Evolutionary conservation across 129 eudicot genomes (phyloP), one percentile per base, ranked within the genome.

Genomic region (Escallonia rubra): DNA sequence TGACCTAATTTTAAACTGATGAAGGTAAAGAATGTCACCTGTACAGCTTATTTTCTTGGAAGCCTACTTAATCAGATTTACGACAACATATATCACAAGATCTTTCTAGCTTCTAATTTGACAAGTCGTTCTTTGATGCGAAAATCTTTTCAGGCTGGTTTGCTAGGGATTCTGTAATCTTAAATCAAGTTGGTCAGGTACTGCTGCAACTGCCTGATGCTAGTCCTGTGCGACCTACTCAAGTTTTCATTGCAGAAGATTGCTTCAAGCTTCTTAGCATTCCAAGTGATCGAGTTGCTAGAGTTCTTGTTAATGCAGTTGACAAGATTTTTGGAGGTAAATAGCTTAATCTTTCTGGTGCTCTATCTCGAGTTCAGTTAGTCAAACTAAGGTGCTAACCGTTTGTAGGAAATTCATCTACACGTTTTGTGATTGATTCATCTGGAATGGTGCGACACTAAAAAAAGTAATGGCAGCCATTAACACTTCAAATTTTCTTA

Each of bases 251-350:
- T 64, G 89, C 98, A 62, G 89, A 88, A 66, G 98, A 91, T 79
- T 91, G 98, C 80, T 92, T 88, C 69, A 73, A 86, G 78, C 89
- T 88, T 69, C 78, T 75, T 41, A 81, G 81, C 64, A 59, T 86
- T 71, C 89, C 93, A 65, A 70, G 74, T 48, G 64, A 81, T 46
- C 83, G 79, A 23, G 73, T 86, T 23, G 81, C 72, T 39, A 64
- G 70, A n/a, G 68, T 80, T 43, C 66, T 92, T 44, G 4, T 61
- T 42, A 65, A 76, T 43, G 72, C 98, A 41, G 70, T 83, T 3
- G 82, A 81, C 76, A 92, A 77, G 72, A 41, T 88, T 74, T 83
- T 48, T 67, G 95, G 98, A 69, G 89, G 98, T 92, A 75, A 71
- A 48, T 41, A 6, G n/a, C 67, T 60, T 66, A 16, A 16, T 16